A percentile compares a stretch with the other conserved stretches of the same genome.
Evolutionary conservation across 202 grass and related monocot genomes (phyloP).

Genomic region (Schoenoplectus tabernaemontani): DNA sequence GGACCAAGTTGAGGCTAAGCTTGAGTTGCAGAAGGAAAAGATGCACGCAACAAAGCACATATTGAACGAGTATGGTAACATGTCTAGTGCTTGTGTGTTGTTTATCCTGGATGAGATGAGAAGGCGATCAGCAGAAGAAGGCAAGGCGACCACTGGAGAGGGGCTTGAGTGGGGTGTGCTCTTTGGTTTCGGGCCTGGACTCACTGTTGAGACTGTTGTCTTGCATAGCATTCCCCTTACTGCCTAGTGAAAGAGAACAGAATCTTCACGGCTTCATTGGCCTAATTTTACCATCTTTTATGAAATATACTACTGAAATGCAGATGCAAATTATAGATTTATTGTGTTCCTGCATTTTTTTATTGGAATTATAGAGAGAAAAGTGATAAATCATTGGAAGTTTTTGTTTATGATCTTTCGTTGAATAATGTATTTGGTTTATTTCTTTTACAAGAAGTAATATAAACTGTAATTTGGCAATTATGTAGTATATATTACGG

Average conservation of each 20-base stretch:
- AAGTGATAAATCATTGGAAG: not conserved
- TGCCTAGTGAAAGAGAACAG: not conserved
- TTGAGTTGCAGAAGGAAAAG: constrained; percentile 33
- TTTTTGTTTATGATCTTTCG: not conserved
- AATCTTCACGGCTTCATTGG: not conserved
- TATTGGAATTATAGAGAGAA: not conserved
- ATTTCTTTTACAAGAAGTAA: not conserved
- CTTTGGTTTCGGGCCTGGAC: constrained; percentile 57
- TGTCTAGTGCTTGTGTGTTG: constrained; percentile 67
- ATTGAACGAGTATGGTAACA: constrained; percentile 55
- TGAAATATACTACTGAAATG: not conserved
- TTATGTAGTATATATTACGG: not conserved
- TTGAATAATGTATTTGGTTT: not conserved
- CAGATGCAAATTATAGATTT: not conserved
- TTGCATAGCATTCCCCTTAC: constrained; percentile 43
- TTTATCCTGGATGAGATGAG: constrained; percentile 85
- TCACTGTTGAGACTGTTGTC: constrained; percentile 69
- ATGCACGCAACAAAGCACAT: constrained; percentile 47
- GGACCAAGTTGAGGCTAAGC: constrained; percentile 51
- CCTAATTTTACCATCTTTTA: not conserved
- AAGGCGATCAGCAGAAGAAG: constrained; percentile 54
- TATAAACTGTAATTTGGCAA: not conserved
- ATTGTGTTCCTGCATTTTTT: not conserved
- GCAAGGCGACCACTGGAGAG: constrained; percentile 45
- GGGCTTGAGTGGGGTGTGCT: constrained; percentile 65